These are phyloP conservation scores for Oemleria cerasiformis DNA, from an alignment of 306 rosid species.

Conservation along the genomic window DNA sequence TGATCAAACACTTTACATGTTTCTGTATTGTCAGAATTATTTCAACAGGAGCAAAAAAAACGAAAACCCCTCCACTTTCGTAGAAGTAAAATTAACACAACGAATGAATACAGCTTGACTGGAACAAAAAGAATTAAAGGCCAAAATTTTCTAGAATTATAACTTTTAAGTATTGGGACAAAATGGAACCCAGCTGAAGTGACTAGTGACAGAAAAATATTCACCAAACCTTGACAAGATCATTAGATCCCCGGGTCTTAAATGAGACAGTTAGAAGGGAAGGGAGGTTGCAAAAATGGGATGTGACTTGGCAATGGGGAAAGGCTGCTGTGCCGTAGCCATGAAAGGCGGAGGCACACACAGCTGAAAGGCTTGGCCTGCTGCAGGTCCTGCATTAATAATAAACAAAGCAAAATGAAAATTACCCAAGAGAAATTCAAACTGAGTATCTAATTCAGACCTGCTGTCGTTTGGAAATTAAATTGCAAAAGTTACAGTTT, in stretches of 20 bases:
- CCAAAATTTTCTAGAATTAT: slow-evolving; percentile 30
- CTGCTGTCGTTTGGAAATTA: neutral
- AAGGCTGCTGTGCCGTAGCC: slow-evolving; percentile 54
- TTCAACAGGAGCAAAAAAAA: neutral
- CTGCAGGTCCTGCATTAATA: slow-evolving; percentile 47
- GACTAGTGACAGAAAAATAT: slow-evolving; percentile 4
- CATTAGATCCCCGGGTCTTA: slow-evolving; percentile 57
- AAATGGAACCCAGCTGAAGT: slow-evolving; percentile 3
- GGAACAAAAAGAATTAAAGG: slow-evolving; percentile 14
- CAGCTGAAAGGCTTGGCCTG: slow-evolving; percentile 58
- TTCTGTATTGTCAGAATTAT: neutral
- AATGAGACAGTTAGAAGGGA: slow-evolving; percentile 45
- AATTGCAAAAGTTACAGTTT: neutral
- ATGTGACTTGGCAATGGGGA: slow-evolving; percentile 51
- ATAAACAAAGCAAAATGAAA: slow-evolving; percentile 10
- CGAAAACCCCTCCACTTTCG: neutral
- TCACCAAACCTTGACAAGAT: slow-evolving; percentile 45
- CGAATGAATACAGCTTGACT: neutral
- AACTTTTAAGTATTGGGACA: neutral
- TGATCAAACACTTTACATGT: neutral
- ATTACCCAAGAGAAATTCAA: slow-evolving; percentile 5
- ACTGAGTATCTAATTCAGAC: neutral
- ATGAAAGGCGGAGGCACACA: slow-evolving; percentile 53
- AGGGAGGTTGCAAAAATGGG: slow-evolving; percentile 57
- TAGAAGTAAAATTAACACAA: neutral